These are phyloP conservation scores for Trifolium subterraneum DNA, from an alignment of 306 rosid species.

Conservation along the genomic window DNA sequence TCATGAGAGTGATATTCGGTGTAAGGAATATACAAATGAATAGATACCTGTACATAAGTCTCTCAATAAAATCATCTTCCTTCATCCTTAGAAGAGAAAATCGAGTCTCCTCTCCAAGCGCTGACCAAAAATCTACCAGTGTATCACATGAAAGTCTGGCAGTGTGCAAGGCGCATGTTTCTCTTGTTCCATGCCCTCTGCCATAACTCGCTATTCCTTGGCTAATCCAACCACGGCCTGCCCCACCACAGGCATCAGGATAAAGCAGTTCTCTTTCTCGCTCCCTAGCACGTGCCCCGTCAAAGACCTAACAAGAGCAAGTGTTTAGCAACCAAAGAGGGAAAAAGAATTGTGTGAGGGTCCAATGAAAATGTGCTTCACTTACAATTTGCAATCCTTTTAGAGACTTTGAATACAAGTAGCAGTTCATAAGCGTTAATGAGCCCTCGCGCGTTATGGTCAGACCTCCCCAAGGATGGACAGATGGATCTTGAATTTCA, in stretches of 20 bases:
- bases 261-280: slow-evolving; percentile 96
- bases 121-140: slow-evolving; percentile 97
- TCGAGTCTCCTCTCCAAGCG: slow-evolving; percentile 95
- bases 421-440: slow-evolving; percentile 87
- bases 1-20: slow-evolving; percentile 18
- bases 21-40: slow-evolving; percentile 39
- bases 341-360: slow-evolving; percentile 8
- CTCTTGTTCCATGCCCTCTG: slow-evolving; percentile 97
- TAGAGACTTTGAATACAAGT: slow-evolving; percentile 75
- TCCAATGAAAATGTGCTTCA: slow-evolving; percentile 31
- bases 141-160: slow-evolving; percentile 99
- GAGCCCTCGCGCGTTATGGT: slow-evolving; percentile 88
- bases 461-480: slow-evolving; percentile 99
- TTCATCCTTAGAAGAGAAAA: slow-evolving; percentile 96
- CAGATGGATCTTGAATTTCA: slow-evolving; percentile 89
- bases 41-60: slow-evolving; percentile 97
- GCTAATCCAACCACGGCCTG: slow-evolving; percentile 99
- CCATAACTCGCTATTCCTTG: slow-evolving; percentile 89
- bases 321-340: slow-evolving; percentile 41
- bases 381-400: slow-evolving; percentile 90
- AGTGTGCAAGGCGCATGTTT: slow-evolving; percentile 96
- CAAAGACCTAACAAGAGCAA: slow-evolving; percentile 77
- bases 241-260: slow-evolving; percentile 99
- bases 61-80: slow-evolving; percentile 99
- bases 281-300: slow-evolving; percentile 95